Evolutionary conservation across 768 basidiomycete species (phyloP).

Genomic region (Hirschioporus abietinus): DNA sequence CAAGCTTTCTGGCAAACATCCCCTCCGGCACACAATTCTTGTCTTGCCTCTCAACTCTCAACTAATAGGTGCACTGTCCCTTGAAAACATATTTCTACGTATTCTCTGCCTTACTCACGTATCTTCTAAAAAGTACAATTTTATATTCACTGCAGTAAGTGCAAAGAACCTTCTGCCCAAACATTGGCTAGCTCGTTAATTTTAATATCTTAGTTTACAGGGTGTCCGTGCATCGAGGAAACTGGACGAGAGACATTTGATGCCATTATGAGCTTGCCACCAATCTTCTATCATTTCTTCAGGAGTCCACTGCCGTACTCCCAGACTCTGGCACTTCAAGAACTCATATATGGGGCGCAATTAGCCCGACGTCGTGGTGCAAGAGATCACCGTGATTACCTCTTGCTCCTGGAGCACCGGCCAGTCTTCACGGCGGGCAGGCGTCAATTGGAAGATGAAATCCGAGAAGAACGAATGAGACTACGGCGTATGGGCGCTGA

Average conservation of each 20-base stretch:
- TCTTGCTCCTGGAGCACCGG: conserved; percentile 82
- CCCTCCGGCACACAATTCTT: too few species aligned
- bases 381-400: conserved; percentile 44
- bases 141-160: too few species aligned
- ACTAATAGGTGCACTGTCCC: too few species aligned
- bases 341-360: conserved; percentile 64
- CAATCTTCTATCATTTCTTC: conserved; percentile 78
- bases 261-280: conserved; percentile 24
- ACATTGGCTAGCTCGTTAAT: neutral
- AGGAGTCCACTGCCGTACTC: conserved; percentile 71
- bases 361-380: conserved; percentile 41
- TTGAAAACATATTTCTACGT: too few species aligned
- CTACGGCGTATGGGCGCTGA: conserved; percentile 81
- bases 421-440: conserved; percentile 97
- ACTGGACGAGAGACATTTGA: neutral
- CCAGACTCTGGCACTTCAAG: conserved; percentile 63
- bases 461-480: conserved; percentile 54
- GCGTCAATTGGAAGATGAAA: conserved; percentile 62
- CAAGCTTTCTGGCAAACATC: neutral
- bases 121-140: too few species aligned
- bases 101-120: too few species aligned
- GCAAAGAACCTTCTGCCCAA: too few species aligned
- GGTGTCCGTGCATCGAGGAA: neutral
- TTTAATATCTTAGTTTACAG: neutral
- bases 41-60: too few species aligned